Evolutionary conservation across 805 yeast species (phyloP).

Genomic region (Wickerhamomyces alni): DNA sequence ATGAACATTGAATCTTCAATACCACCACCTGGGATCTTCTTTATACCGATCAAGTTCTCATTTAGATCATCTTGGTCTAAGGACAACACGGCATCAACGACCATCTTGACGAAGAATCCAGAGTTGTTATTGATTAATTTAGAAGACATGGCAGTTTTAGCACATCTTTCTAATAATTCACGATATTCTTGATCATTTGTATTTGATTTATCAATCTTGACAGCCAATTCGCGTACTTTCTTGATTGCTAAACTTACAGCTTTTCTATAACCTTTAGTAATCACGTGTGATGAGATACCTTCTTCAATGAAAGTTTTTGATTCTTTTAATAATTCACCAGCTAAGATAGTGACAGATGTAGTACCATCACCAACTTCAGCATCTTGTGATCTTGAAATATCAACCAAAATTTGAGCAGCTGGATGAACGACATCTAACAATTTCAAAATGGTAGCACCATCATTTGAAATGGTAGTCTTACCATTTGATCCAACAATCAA

Average conservation of each 20-base stretch:
- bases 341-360: conserved; percentile 88
- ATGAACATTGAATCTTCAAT: conserved; percentile 89
- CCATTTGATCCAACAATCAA: conserved; percentile 79
- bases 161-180: conserved; percentile 81
- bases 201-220: conserved; percentile 51
- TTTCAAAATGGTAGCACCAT: conserved; percentile 94
- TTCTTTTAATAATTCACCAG: conserved; percentile 92
- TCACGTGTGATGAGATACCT: conserved; percentile 87
- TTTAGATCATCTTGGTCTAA: conserved; percentile 82
- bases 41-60: conserved; percentile 87
- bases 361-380: conserved; percentile 99
- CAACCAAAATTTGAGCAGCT: conserved; percentile 94
- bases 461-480: conserved; percentile 92
- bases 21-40: conserved; percentile 93
- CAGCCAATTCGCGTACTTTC: conserved; percentile 68
- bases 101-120: conserved; percentile 90
- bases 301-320: conserved; percentile 89
- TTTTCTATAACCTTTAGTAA: conserved; percentile 79
- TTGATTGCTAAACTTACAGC: conserved; percentile 76
- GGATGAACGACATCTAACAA: conserved; percentile 95
- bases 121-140: conserved; percentile 86
- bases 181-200: conserved; percentile 50
- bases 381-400: conserved; percentile 92
- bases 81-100: conserved; percentile 88
- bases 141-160: conserved; percentile 96